Base-by-base conservation (phyloP, 192 early-diverging fungal species). In the Entomortierella parvispora region DNA sequence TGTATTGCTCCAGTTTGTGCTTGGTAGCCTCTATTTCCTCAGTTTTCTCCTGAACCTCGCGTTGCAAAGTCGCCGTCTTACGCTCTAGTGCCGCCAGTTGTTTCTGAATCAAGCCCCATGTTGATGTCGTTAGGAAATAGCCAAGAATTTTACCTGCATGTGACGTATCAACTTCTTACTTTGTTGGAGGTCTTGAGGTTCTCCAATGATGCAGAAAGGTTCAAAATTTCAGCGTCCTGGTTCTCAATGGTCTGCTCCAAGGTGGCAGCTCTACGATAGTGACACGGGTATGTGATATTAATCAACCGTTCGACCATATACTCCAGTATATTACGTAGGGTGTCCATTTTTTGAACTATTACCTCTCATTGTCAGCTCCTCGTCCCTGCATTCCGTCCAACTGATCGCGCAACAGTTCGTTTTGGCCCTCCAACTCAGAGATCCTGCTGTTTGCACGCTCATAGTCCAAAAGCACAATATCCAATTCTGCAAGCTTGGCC, bases 401-500 rank as follows among this genome's bases (percentile, higher is more conserved):
- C 28, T 77, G 74, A 15, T 64, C 45, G 0, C 74, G 58, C 37
- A 77, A 33, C 51, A 68, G 37, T 68, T 88, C 89, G 63, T 93
- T 94, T 51, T 94, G 89, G 14, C 90, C 75, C 68, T 91, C 87
- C 51, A 92, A 69, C 37, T 89, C 85, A 5, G 86, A 85, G 9
- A 92, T 81, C 54, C 87, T 92, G 37, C 83, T 83, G 49, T 93
- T 92, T 18, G 92, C 89, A 25, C 91, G 88, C 56, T 98, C 95
- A 43, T 96, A 81, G 62, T 98, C 96, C 48, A 90, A 82, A 45
- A 90, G 84, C 6, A 95, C 79, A 50, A 98, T 95, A 66, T 98
- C 95, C n/a, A 95, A 79, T 62, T 96, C 96, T 7, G 93, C 94
- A 28, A 95, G 81, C 62, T 92, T 91, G 11, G 81, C 88, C 3